Base-by-base conservation (phyloP, 1,284 basidiomycete species). In the Fomes fomentarius region DNA sequence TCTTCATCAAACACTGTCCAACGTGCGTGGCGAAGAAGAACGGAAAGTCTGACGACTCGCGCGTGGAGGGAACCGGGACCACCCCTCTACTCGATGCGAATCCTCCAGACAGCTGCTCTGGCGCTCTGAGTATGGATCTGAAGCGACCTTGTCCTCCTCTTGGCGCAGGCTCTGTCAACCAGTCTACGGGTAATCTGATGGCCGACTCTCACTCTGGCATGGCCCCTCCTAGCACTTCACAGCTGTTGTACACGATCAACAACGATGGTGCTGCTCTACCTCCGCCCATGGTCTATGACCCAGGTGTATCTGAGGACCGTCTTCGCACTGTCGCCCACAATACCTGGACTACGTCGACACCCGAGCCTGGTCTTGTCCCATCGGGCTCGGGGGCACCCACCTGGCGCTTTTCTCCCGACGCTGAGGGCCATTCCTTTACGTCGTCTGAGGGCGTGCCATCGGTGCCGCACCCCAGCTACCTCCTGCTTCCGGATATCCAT, bases 1-100 rank as follows among this genome's bases (percentile, higher is more conserved):
- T 81, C 54, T 93, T 91, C 64, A 84, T 92, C 66, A 85, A 84
- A 66, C 78, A 78, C 24, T 93, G 90, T 66, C 89, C 89, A 9
- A 85, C 85, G 10, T 93, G 91, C 61, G 74, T 63, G 31, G 54
- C 63, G 52, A 79, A 78, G 69, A 70, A 73, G 59, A 66, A 69
- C 33, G 72, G 72, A 19, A 64, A 64, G 26, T 62, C 37, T 28
- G 49, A 54, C 25, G 41, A 56, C 42, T 24, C 28, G 10, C 49
- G 39, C 37, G 22, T 2, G 11, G 25, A 49, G 40, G n/a, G 31
- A 42, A 43, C 21, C 21, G 19, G 12, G 30, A 39, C n/a, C n/a
- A n/a, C 21, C 24, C 41, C 10, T 28, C 8, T 37, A 9, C 34
- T 37, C n/a, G 22, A 24, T 14, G 17, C 14, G 26, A 17, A 31